These are phyloP conservation scores for Rhodofomes roseus DNA, from an alignment of 1,284 basidiomycete genomes.

Conservation along the genomic window DNA sequence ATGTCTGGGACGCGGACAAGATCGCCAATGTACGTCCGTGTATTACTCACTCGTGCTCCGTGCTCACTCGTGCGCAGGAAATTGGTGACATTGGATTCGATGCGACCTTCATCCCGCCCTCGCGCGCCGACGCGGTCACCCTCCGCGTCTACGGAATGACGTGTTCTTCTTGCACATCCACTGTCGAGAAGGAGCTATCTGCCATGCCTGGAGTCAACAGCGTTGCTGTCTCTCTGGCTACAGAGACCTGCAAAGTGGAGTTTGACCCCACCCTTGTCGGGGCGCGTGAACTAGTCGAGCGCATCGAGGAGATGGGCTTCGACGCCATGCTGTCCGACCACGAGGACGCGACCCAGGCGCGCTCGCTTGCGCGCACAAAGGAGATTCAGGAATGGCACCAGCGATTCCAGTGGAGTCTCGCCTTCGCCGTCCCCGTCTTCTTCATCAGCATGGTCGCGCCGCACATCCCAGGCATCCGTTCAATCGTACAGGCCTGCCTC, in stretches of 20 bases:
- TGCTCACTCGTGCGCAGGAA: slow-evolving; percentile 49
- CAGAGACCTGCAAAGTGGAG: slow-evolving; percentile 70
- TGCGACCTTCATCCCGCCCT: slow-evolving; percentile 67
- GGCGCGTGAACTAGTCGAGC: slow-evolving; percentile 83
- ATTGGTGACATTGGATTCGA: slow-evolving; percentile 93
- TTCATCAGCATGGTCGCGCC: slow-evolving; percentile 86
- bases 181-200: slow-evolving; percentile 71
- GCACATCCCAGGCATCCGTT: slow-evolving; percentile 61
- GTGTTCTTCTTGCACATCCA: slow-evolving; percentile 77
- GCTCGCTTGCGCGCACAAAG: slow-evolving; percentile 87
- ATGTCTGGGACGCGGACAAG: slow-evolving; percentile 77
- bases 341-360: slow-evolving; percentile 83
- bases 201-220: slow-evolving; percentile 73
- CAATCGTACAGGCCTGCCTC: slow-evolving; percentile 46
- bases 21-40: slow-evolving; percentile 65
- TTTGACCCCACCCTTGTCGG: slow-evolving; percentile 77
- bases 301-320: slow-evolving; percentile 86
- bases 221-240: slow-evolving; percentile 71
- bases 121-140: slow-evolving; percentile 61
- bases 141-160: slow-evolving; percentile 91
- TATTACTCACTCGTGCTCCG: neutral
- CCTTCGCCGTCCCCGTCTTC: slow-evolving; percentile 92
- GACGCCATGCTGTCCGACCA: slow-evolving; percentile 86
- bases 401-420: slow-evolving; percentile 74
- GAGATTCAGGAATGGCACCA: slow-evolving; percentile 89